A percentile compares a stretch with the other conserved stretches of the same genome.
Conservation (phyloP, 2,329 filamentous ascomycete species). For the Microascus cirrosus region DNA sequence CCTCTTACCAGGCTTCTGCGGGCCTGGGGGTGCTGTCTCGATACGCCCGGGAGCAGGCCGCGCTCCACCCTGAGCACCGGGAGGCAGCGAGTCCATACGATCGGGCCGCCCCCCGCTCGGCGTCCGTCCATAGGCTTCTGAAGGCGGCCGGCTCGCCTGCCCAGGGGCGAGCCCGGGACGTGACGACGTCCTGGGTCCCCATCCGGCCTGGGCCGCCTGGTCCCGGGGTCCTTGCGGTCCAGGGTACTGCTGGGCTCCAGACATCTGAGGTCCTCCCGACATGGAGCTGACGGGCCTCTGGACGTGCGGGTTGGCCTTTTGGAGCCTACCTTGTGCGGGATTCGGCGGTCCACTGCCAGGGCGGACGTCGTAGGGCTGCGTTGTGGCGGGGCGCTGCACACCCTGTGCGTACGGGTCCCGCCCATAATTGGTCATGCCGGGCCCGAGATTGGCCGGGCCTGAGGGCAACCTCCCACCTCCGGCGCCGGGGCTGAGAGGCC, state of each 20-base stretch:
- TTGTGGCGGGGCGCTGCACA: slow-evolving; percentile 15
- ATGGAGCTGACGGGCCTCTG: slow-evolving; percentile 7
- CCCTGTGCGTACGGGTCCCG: slow-evolving; percentile 12
- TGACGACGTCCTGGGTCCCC: slow-evolving; percentile 25
- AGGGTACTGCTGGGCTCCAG: slow-evolving; percentile 4
- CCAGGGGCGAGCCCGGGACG: slow-evolving; percentile 11
- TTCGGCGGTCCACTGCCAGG: slow-evolving; percentile 13
- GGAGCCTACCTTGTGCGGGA: slow-evolving; percentile 7
- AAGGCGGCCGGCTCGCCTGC: slow-evolving; percentile 13
- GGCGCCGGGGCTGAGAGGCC: slow-evolving; percentile 24
- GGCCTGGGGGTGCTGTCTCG: slow-evolving; percentile 24
- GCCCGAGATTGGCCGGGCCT: slow-evolving; percentile 24
- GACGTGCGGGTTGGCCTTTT: slow-evolving; percentile 5
- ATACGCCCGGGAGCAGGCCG: slow-evolving; percentile 17
- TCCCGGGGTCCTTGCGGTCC: slow-evolving; percentile 13
- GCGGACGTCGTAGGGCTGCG: slow-evolving; percentile 13
- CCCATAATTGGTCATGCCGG: slow-evolving; percentile 7
- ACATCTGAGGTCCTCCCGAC: background rate
- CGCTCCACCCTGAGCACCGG: slow-evolving; percentile 2
- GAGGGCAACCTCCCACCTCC: slow-evolving; percentile 29
- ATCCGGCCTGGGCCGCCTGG: slow-evolving; percentile 17
- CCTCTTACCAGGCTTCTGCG: slow-evolving; percentile 14
- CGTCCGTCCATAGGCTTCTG: slow-evolving; percentile 15
- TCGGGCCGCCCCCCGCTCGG: slow-evolving; percentile 12
- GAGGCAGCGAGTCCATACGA: slow-evolving; percentile 11